phyloP scores from a whole-genome alignment of 108 stramenopile genomes.

The Cylindrotheca closterium region DNA sequence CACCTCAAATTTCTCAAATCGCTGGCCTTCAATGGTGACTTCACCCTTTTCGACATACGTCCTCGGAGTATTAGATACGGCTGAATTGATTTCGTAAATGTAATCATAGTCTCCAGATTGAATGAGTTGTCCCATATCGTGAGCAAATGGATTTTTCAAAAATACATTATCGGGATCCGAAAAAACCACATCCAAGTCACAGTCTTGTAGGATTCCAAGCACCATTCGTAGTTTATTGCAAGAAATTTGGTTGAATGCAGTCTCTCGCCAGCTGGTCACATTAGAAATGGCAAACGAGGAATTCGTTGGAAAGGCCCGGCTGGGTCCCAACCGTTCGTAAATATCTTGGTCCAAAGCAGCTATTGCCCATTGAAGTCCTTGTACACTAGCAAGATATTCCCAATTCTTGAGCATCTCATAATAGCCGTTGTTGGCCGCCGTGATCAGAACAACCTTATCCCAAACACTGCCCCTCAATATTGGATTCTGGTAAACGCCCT shows the following conservation, averaged over 20 bases:
- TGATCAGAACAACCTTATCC: slow-evolving; percentile 1
- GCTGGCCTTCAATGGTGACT: background rate
- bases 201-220: background rate
- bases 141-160: slow-evolving; percentile 19
- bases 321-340: slow-evolving; percentile 1
- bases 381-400: slow-evolving; percentile 5
- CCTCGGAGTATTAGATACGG: too few species aligned
- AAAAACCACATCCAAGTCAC: too few species aligned
- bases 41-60: too few species aligned
- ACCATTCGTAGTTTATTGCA: slow-evolving; percentile 21
- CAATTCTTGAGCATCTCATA: slow-evolving; percentile 18
- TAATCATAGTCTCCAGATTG: slow-evolving; percentile 11
- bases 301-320: too few species aligned
- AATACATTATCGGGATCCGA: too few species aligned
- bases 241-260: background rate
- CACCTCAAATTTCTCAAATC: background rate
- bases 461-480: too few species aligned
- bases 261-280: too few species aligned
- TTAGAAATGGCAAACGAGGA: too few species aligned
- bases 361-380: slow-evolving; percentile 4
- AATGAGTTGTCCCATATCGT: slow-evolving; percentile 12
- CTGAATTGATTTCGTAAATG: slow-evolving; percentile 13
- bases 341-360: slow-evolving; percentile 9
- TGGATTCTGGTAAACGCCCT: too few species aligned
- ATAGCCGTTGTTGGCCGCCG: slow-evolving; percentile 6